Base-by-base conservation (phyloP, 2,329 filamentous ascomycete species). In the Ophiostoma australiae region DNA sequence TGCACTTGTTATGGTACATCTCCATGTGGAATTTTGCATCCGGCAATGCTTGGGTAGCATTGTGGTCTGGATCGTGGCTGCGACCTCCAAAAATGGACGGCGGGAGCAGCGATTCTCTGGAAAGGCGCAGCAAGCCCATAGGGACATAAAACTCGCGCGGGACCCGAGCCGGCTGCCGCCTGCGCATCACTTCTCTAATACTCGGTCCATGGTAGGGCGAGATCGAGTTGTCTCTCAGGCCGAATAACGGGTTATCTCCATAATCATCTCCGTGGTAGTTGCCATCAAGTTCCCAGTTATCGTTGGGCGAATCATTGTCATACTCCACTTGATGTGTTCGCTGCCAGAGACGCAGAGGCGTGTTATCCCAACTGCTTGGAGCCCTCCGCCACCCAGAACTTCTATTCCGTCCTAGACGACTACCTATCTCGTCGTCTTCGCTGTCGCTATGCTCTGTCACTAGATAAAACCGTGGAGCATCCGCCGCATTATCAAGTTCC, bases 1-100 rank as follows among this genome's bases (percentile, higher is more conserved):
- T 93, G 75, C 95, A 94, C 79, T 90, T 93, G 81, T 88, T 92
- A 81, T 93, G 94, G 76, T 90, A 87, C 78, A 89, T 87, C 76
- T 91, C 89, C 70, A 97, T 96, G 77, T 90, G 91, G 80, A 98
- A 97, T 37, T 88, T 87, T 2, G 93, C 92, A 78, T 93, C 88
- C 0, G 92, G 92, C 44, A 84, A 84, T 79, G 94, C 44, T 8
- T 17, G 48, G n/a, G 8, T 44, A 33, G 20, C 13, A 31, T 27
- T 52, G 17, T n/a, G 27, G 37, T 27, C 23, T 27, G 23, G 69
- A 11, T 55, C 39, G 58, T 35, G 66, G 48, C 35, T 35, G 23
- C 61, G 67, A 52, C 69, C 35, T 20, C 33, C 67, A 27, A 61
- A 67, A 20, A 67, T 31, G 7, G 41, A 23, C 1, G 75, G 35